Conservation (phyloP, 2,329 filamentous ascomycete species). For the Mycosphaerella arachidis region DNA sequence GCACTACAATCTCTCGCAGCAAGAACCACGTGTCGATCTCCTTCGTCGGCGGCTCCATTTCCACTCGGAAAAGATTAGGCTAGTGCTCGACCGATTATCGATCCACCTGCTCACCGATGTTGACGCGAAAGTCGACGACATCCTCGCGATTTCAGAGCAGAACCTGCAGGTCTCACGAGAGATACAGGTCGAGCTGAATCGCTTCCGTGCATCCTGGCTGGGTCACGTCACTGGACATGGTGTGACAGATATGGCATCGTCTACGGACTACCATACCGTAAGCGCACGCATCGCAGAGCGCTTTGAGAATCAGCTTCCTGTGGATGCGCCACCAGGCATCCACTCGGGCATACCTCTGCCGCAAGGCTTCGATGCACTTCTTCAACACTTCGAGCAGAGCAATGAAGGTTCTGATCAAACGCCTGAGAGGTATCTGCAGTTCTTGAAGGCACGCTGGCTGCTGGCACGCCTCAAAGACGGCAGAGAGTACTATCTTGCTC, state of each 20-base stretch:
- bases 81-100: slow-evolving; percentile 18
- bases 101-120: slow-evolving; percentile 18
- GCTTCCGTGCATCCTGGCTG: slow-evolving; percentile 9
- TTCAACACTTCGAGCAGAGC: slow-evolving; percentile 18
- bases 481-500: slow-evolving; percentile 12
- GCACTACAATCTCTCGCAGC: slow-evolving; percentile 14
- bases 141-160: slow-evolving; percentile 16
- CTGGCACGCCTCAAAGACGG: slow-evolving; percentile 14
- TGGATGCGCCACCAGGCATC: slow-evolving; percentile 8
- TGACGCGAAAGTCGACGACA: slow-evolving; percentile 19
- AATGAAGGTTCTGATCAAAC: slow-evolving; percentile 11
- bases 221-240: slow-evolving; percentile 10
- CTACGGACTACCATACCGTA: slow-evolving; percentile 7
- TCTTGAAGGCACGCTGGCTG: slow-evolving; percentile 23
- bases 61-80: slow-evolving; percentile 21
- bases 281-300: slow-evolving; percentile 12
- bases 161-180: slow-evolving; percentile 8
- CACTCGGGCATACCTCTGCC: slow-evolving; percentile 11
- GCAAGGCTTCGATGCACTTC: slow-evolving; percentile 19
- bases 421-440: slow-evolving; percentile 17
- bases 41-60: slow-evolving; percentile 21
- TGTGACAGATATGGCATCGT: background rate
- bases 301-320: slow-evolving; percentile 3
- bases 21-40: slow-evolving; percentile 16
- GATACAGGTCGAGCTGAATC: slow-evolving; percentile 15